Conservation (phyloP, 1,284 basidiomycete species). For the Ceratobasidium sp. region DNA sequence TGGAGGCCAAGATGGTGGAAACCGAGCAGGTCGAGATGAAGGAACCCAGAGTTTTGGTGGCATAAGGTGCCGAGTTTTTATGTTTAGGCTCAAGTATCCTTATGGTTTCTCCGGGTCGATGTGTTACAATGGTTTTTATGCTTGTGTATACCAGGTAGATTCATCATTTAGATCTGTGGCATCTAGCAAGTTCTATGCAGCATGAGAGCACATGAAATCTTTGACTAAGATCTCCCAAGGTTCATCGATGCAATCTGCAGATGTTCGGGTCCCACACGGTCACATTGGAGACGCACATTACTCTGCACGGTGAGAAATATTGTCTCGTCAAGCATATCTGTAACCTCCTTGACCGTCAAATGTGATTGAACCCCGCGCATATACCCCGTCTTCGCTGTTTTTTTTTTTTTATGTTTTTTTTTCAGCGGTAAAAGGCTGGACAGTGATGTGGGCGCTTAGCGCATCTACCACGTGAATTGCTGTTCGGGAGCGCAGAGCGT, state of each 20-base stretch:
- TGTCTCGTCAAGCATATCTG: neutral
- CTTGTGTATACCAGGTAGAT: neutral
- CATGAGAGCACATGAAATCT: neutral
- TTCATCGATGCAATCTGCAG: neutral
- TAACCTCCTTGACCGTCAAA: neutral
- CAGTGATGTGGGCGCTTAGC: neutral
- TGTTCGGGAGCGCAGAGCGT: constrained; percentile 21
- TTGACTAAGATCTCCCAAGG: neutral
- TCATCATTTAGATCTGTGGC: neutral
- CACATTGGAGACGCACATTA: neutral
- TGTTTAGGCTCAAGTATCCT: neutral
- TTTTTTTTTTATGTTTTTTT: too few relatives aligned
- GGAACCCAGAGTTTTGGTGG: neutral
- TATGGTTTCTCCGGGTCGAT: neutral
- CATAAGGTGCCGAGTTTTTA: neutral
- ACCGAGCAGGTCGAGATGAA: neutral
- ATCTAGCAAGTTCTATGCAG: neutral
- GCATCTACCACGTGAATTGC: constrained; percentile 32
- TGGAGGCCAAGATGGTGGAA: constrained; percentile 9
- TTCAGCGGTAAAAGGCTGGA: neutral
- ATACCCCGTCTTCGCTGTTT: neutral
- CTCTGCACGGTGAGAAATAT: neutral
- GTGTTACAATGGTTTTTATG: neutral
- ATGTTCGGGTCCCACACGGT: neutral
- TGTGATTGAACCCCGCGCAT: neutral